A percentile compares a stretch with the other conserved stretches of the same genome.
phyloP scores from a whole-genome alignment of 345 rosid species.

The Viola odorata region DNA sequence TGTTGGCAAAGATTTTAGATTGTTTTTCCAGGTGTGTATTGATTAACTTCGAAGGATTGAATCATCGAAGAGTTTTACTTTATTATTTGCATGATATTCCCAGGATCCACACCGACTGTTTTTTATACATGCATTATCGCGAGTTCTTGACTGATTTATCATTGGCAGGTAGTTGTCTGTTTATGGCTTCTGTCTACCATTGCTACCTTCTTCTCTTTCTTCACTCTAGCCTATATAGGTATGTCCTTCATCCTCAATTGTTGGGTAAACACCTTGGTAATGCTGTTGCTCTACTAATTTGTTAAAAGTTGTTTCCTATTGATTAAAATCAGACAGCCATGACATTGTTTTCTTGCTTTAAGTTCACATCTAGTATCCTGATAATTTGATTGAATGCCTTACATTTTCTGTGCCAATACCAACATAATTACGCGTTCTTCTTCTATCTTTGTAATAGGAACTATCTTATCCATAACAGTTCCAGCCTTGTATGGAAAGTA shows the following conservation, averaged over 20 bases:
- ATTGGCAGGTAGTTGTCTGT: conserved; percentile 72
- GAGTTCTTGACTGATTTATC: conserved; percentile 1
- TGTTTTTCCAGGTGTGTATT: conserved; percentile 60
- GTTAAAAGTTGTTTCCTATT: too few species aligned
- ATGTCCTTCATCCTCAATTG: conserved; percentile 18
- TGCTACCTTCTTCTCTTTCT: conserved; percentile 77
- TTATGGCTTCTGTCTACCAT: conserved; percentile 82
- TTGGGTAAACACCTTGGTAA: too few species aligned
- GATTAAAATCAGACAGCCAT: too few species aligned
- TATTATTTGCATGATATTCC: too few species aligned
- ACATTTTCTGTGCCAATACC: background rate
- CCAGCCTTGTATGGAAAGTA: conserved; percentile 76
- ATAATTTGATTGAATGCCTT: background rate
- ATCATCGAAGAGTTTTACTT: too few species aligned
- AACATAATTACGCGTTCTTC: conserved; percentile 5
- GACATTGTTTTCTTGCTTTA: too few species aligned
- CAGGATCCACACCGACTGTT: too few species aligned
- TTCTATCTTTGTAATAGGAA: conserved; percentile 45
- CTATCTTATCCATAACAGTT: conserved; percentile 64
- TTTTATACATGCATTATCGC: too few species aligned
- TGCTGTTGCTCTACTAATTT: too few species aligned
- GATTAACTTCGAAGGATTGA: background rate
- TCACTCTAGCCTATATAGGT: conserved; percentile 86
- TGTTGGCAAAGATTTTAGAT: conserved; percentile 73
- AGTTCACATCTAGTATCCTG: too few species aligned